These are phyloP conservation scores for Mercurialis annua DNA, from an alignment of 345 rosid species.

Conservation along the genomic window DNA sequence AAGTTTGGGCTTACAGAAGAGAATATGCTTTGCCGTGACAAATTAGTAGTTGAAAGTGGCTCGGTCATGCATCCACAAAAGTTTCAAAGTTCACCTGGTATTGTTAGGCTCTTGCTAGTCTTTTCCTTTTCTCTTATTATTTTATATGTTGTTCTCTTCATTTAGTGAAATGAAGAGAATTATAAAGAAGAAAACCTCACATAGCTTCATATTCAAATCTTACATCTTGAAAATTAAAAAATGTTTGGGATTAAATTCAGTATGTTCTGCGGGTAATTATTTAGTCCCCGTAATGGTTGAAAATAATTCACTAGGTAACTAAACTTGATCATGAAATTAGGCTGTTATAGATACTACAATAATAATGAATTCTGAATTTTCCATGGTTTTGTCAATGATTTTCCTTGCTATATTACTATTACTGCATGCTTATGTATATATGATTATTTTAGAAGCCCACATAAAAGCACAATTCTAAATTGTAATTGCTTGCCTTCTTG, in stretches of 20 bases:
- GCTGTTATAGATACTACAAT: no score
- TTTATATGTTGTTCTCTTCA: no score
- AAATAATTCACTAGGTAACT: not conserved
- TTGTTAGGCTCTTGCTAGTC: constrained; percentile 19
- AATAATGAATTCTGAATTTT: not conserved
- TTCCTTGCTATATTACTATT: no score
- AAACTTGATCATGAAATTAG: not conserved
- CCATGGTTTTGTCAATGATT: not conserved
- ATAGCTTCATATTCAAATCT: not conserved
- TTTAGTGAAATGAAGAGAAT: not conserved
- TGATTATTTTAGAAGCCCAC: not conserved
- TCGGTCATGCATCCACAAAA: constrained; percentile 30
- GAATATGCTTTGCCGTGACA: constrained; percentile 31
- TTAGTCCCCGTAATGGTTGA: not conserved
- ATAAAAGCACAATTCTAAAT: not conserved
- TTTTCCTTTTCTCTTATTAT: not conserved
- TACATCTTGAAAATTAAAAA: not conserved
- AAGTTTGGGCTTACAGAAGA: constrained; percentile 49
- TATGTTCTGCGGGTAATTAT: constrained; percentile 8
- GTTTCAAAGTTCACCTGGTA: constrained; percentile 39
- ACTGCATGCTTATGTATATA: not conserved
- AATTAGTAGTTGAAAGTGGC: constrained; percentile 37
- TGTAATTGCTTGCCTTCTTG: not conserved
- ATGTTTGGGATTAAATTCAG: not conserved
- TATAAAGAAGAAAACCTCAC: not conserved